Evolutionary conservation across 139 green algal species (phyloP).

Genomic region (Chlamydomonas sphaeroides): DNA sequence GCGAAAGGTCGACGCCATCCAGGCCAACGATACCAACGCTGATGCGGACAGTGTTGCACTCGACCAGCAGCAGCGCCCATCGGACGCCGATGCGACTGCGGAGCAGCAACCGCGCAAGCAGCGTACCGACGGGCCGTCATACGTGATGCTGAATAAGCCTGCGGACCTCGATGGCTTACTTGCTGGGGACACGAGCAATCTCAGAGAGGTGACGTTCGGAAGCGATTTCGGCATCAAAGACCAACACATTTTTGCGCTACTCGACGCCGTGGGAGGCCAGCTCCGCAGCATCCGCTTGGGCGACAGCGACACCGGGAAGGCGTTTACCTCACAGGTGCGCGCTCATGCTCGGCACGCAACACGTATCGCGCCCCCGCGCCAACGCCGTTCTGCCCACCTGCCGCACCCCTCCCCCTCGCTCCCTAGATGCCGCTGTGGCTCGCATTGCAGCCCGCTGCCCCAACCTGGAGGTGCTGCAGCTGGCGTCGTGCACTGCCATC

Average conservation of each 20-base stretch:
- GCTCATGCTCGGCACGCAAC: background rate
- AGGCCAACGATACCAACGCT: no score
- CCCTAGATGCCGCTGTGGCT: background rate
- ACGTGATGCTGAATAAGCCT: background rate
- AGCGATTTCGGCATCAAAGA: background rate
- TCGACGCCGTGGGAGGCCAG: background rate
- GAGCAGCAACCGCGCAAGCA: no score
- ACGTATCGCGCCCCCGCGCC: background rate
- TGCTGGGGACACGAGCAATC: background rate
- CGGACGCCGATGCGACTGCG: no score
- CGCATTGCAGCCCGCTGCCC: background rate
- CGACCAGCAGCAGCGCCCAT: no score
- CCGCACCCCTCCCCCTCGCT: background rate
- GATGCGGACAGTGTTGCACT: no score
- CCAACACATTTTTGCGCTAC: background rate
- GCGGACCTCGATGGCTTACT: background rate
- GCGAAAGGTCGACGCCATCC: no score
- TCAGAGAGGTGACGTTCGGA: background rate
- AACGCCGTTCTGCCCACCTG: no score
- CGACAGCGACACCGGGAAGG: background rate
- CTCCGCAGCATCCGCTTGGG: background rate
- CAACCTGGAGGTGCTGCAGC: conserved; percentile 1
- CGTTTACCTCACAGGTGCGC: background rate
- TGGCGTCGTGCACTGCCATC: background rate
- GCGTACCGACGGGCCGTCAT: no score